A percentile compares a stretch with the other conserved stretches of the same genome.
These are phyloP conservation scores for Trametes coccinea DNA, from an alignment of 768 basidiomycete genomes.

Conservation along the genomic window DNA sequence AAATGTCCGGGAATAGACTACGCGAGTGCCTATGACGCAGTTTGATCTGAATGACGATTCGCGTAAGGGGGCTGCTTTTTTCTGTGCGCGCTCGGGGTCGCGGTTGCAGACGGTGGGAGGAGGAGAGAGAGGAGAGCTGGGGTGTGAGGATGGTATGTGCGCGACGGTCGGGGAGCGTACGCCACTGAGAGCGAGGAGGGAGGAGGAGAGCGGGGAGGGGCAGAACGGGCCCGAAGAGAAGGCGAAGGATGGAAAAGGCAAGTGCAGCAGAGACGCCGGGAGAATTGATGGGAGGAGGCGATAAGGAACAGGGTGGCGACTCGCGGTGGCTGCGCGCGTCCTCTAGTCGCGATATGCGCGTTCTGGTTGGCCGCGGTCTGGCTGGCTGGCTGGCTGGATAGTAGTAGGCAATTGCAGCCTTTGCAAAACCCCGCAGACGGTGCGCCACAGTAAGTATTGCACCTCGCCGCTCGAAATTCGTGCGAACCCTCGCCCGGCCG, in stretches of 20 bases:
- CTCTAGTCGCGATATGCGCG: too few relatives aligned
- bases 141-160: background rate
- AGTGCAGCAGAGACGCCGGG: constrained; percentile 1
- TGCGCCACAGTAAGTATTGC: too few relatives aligned
- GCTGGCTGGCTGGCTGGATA: too few relatives aligned
- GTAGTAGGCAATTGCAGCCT: too few relatives aligned
- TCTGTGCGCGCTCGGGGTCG: background rate
- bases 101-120: background rate
- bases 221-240: background rate
- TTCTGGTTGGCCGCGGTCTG: too few relatives aligned
- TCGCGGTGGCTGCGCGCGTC: too few relatives aligned
- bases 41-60: constrained; percentile 8
- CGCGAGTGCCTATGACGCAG: constrained; percentile 7
- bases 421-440: too few relatives aligned
- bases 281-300: background rate
- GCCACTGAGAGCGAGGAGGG: background rate
- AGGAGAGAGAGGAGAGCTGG: background rate
- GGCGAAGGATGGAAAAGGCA: background rate
- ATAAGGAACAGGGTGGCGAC: constrained; percentile 4
- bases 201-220: background rate
- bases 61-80: background rate
- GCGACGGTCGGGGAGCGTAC: background rate
- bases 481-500: constrained; percentile 1
- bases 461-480: background rate
- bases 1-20: constrained; percentile 8